Conservation (phyloP, 1,284 basidiomycete genomes). For the Rhodotorula sp. region DNA sequence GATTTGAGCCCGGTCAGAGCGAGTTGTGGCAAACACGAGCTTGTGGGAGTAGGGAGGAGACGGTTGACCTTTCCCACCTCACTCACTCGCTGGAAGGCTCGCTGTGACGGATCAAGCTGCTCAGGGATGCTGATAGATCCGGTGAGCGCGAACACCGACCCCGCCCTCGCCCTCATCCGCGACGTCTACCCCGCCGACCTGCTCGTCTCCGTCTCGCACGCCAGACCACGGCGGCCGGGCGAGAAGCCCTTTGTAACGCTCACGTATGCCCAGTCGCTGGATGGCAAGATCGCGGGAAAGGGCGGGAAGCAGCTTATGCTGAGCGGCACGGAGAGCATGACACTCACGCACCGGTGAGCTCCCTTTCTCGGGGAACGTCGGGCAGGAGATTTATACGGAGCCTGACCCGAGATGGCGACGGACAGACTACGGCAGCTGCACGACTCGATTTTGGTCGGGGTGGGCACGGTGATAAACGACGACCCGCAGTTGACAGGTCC, state of each 20-base stretch:
- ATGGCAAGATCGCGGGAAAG: conserved; percentile 84
- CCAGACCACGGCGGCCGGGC: no score
- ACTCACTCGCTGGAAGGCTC: neutral
- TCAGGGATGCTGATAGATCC: no score
- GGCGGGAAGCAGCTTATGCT: conserved; percentile 73
- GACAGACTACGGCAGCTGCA: conserved; percentile 62
- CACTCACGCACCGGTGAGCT: conserved; percentile 88
- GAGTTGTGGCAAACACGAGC: no score
- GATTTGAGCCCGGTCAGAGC: neutral
- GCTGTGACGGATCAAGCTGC: no score
- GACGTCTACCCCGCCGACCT: neutral
- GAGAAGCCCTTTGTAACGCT: conserved; percentile 60
- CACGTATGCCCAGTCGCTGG: conserved; percentile 92
- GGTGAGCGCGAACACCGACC: neutral
- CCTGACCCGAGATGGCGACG: neutral
- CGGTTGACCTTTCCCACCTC: neutral
- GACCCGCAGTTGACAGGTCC: conserved; percentile 88
- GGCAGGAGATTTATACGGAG: neutral
- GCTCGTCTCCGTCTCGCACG: no score
- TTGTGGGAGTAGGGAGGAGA: no score
- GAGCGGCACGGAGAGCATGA: conserved; percentile 82
- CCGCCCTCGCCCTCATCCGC: neutral
- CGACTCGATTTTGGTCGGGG: conserved; percentile 86
- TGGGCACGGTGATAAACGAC: conserved; percentile 86
- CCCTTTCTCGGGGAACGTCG: neutral